Base-by-base conservation (phyloP, 495 filamentous ascomycete genomes). In the Xylaria curta region DNA sequence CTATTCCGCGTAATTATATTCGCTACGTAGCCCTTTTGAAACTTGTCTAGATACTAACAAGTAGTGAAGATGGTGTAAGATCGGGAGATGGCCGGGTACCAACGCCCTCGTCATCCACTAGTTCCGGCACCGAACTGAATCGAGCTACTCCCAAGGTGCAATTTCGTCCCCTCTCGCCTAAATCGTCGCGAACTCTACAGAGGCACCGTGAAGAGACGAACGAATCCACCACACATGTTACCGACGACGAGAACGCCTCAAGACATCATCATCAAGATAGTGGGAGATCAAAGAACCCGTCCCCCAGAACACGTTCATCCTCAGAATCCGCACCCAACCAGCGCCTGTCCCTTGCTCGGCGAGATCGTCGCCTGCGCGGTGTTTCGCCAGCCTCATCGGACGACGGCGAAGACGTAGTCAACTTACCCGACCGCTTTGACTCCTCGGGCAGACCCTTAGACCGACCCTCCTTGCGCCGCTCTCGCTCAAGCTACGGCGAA, bases 351-450 rank as follows among this genome's bases (percentile, higher is more conserved):
- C 15, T 76, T 26, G 42, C 73, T 19, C 73, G 61, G 24, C 76
- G 70, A 47, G 66, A 61, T 17, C 78, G 66, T 2, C 74, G 66
- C 17, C 53, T 69, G 3, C 58, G 46, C 5, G 70, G 69, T 33
- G 54, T 69, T 12, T 77, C 68, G 4, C 65, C 73, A 9, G 8
- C 19, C 4, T 70, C 72, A 38, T 76, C 78, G 8, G 78, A 80
- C 38, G 28, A 28, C 3, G 76, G 80, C 19, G 76, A 74, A 2
- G 81, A 79, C 3, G 69, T 86, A 4, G 86, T 87, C 47, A 74
- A 81, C 8, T 73, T 94, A 0, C 92, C 92, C 0, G 86, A 89
- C 54, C 85, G 92, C 0, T 93, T 94, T 72, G 91, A 93, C 71
- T 73, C 80, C 8, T 80, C 90, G 4, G 91, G 92, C 1, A 81